Conservation (phyloP, 176 grass and related monocot genomes). For the Canna indica region DNA sequence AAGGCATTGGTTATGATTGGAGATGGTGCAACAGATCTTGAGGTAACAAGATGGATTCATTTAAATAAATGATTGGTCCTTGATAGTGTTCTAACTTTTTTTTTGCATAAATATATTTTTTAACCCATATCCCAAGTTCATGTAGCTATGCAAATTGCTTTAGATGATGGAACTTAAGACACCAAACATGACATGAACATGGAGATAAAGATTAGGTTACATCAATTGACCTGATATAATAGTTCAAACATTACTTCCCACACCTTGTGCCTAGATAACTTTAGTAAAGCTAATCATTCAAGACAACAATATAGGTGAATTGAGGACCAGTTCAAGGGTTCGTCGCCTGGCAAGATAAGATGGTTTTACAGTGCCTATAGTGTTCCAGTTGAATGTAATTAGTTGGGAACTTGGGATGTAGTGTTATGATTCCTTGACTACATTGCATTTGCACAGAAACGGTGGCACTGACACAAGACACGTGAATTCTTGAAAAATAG, state of each 20-base stretch:
- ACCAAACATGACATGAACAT: background rate
- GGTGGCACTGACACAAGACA: no score
- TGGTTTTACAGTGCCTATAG: background rate
- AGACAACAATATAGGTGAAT: background rate
- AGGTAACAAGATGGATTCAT: slow-evolving; percentile 26
- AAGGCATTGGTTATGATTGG: slow-evolving; percentile 70
- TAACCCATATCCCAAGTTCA: background rate
- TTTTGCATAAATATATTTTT: background rate
- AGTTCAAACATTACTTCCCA: background rate
- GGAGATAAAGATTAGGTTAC: background rate
- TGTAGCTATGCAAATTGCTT: background rate
- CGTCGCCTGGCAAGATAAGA: background rate
- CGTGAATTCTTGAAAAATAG: no score
- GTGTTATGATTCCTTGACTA: no score
- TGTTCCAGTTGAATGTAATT: no score
- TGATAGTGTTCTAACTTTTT: background rate
- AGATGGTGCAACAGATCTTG: slow-evolving; percentile 89
- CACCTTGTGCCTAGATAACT: background rate
- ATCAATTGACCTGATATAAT: background rate
- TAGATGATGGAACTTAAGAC: background rate
- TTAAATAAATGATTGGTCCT: background rate
- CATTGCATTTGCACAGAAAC: no score
- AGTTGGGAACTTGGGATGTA: no score
- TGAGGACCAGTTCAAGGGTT: background rate
- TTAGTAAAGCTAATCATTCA: background rate